These are phyloP conservation scores for Mucor velutinosus DNA, from an alignment of 371 early-diverging fungal genomes.

Conservation along the genomic window DNA sequence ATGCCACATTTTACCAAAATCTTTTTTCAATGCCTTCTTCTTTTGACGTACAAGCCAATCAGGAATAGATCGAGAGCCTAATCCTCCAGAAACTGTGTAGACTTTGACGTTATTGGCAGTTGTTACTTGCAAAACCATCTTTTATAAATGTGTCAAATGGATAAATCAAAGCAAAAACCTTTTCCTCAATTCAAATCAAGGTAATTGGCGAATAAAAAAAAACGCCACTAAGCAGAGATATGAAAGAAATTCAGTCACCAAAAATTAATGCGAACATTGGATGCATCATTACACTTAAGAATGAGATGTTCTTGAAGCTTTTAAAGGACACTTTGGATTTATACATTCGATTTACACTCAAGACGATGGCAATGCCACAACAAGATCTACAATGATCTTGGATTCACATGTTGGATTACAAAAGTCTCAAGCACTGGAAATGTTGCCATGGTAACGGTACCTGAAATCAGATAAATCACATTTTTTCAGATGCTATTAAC, in stretches of 20 bases:
- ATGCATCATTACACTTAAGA: not conserved
- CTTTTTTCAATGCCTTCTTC: slow-evolving; percentile 84
- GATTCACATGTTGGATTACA: not conserved
- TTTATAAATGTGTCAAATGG: slow-evolving; percentile 5
- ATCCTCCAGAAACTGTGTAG: slow-evolving; percentile 89
- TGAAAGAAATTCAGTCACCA: slow-evolving; percentile 25
- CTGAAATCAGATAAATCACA: not conserved
- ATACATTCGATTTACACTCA: not conserved
- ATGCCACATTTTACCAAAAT: slow-evolving; percentile 64
- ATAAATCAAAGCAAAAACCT: slow-evolving; percentile 5
- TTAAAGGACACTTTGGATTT: not conserved
- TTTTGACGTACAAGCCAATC: slow-evolving; percentile 93
- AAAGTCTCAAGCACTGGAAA: not conserved
- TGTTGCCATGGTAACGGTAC: not conserved
- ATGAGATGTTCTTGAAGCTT: not conserved
- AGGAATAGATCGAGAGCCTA: slow-evolving; percentile 83
- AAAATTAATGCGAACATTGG: slow-evolving; percentile 3
- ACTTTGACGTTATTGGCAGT: slow-evolving; percentile 89
- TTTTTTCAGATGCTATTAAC: not conserved
- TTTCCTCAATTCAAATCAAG: not conserved
- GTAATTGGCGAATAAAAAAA: not conserved
- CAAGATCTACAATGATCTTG: not conserved
- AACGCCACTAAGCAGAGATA: not conserved
- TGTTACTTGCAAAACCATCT: slow-evolving; percentile 76
- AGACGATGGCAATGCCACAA: not conserved